phyloP scores from a whole-genome alignment of 768 basidiomycete species.

The Amanita jacksonii region DNA sequence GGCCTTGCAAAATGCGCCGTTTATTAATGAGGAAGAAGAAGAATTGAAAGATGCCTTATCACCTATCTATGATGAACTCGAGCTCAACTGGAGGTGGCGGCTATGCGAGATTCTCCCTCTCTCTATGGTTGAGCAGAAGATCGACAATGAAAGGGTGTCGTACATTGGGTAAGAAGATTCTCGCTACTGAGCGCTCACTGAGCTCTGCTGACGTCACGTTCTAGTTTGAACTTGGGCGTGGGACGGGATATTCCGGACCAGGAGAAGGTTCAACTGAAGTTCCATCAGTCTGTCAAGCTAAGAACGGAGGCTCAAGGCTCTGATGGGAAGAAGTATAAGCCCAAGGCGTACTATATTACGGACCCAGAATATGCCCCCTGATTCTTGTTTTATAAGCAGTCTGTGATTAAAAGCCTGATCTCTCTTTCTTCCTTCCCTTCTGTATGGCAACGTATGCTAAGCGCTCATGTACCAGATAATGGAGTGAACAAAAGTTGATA shows the following conservation, averaged over 20 bases:
- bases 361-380: slow-evolving; percentile 28
- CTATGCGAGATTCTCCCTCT: slow-evolving; percentile 49
- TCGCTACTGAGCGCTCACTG: neutral
- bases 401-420: neutral
- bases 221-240: slow-evolving; percentile 27
- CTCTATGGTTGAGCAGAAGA: slow-evolving; percentile 27
- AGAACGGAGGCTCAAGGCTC: slow-evolving; percentile 42
- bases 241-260: slow-evolving; percentile 33
- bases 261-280: slow-evolving; percentile 29
- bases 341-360: slow-evolving; percentile 18
- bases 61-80: slow-evolving; percentile 52
- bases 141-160: slow-evolving; percentile 27
- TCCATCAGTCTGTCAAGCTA: slow-evolving; percentile 43
- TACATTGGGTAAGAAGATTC: slow-evolving; percentile 22
- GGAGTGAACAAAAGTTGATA: too few relatives aligned
- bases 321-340: slow-evolving; percentile 22
- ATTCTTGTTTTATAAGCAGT: neutral
- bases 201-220: neutral
- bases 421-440: too few relatives aligned
- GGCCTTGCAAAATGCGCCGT: neutral
- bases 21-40: slow-evolving; percentile 23
- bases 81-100: slow-evolving; percentile 49
- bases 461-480: too few relatives aligned
- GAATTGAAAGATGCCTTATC: slow-evolving; percentile 50
- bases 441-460: too few relatives aligned